A percentile compares a stretch with the other conserved stretches of the same genome.
Conservation (phyloP, 345 rosid species). For the Physaria fendleri region DNA sequence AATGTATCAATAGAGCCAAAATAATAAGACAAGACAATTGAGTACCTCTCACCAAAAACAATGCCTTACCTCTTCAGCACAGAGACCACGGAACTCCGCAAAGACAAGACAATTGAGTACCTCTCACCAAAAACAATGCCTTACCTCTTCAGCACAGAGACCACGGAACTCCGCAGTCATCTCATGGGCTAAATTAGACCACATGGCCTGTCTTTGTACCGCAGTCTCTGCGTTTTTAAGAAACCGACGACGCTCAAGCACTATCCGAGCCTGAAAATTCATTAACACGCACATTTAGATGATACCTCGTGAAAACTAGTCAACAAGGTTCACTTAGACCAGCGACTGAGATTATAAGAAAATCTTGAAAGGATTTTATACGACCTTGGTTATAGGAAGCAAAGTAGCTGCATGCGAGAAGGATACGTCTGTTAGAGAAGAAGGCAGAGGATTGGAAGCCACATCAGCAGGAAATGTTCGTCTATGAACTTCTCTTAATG, state of each 20-base stretch:
- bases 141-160: conserved; percentile 99
- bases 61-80: conserved; percentile 89
- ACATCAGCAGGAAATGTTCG: conserved; percentile 88
- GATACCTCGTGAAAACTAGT: background rate
- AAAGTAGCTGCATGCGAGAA: conserved; percentile 97
- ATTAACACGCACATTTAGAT: background rate
- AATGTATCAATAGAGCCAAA: conserved; percentile 6
- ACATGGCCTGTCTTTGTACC: conserved; percentile 94
- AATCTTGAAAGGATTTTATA: background rate
- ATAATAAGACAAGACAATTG: background rate
- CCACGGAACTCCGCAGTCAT: conserved; percentile 99
- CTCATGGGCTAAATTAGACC: conserved; percentile 99
- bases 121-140: background rate
- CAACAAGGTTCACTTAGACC: background rate
- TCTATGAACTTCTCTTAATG: conserved; percentile 87
- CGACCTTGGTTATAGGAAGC: conserved; percentile 95
- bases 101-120: too few species aligned
- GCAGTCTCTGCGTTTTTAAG: conserved; percentile 92
- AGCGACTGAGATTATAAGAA: background rate
- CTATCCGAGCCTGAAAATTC: conserved; percentile 75
- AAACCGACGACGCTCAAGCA: conserved; percentile 90
- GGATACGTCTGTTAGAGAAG: conserved; percentile 91
- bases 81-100: conserved; percentile 97
- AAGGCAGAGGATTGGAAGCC: conserved; percentile 80
- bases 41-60: conserved; percentile 3